Evolutionary conservation across 257 asterid species (phyloP), one percentile per base, ranked within the genome.

Genomic region (Galeopsis tetrahit): DNA sequence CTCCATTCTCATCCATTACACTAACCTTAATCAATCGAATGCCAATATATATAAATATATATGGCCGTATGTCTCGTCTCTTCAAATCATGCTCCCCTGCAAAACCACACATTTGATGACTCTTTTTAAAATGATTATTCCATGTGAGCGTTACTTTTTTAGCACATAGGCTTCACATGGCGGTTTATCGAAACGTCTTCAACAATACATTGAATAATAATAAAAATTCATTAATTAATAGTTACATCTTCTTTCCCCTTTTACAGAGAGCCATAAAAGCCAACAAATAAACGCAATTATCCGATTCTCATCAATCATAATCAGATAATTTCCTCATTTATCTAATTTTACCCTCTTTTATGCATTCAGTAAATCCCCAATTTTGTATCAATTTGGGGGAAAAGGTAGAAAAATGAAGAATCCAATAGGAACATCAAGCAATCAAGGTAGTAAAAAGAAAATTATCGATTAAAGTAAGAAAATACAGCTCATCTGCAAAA

Each of bases 21-120:
- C 84, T 76, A 77, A 68, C 52, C 48, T 5, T 69, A 15, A 40
- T 58, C 63, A 58, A 28, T 46, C 36, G 43, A 56, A 17, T 64
- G 71, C 53, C 31, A 74, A 66, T 28, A 14, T 49, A 2, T 14
- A 2, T 0, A 7, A n/a, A 4, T n/a, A 49, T 49, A 1, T 49
- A 49, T n/a, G 17, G 0, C 11, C 13, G 7, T 38, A 34, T 63
- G 69, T 77, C 76, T 81, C 86, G 69, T 77, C 76, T 81, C 86
- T 81, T 84, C 83, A 81, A 84, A 87, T 84, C 88, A 80, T 78
- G 81, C 76, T 78, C 85, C 83, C 39, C 86, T 82, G 79, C 82
- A 78, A 73, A 70, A 53, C n/a, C 63, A 35, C 32, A 70, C 28
- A 9, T 32, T n/a, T 39, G 52, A 70, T 28, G 68, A 38, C 51